phyloP scores from a whole-genome alignment of 768 basidiomycete species.

The Mycena indigotica region DNA sequence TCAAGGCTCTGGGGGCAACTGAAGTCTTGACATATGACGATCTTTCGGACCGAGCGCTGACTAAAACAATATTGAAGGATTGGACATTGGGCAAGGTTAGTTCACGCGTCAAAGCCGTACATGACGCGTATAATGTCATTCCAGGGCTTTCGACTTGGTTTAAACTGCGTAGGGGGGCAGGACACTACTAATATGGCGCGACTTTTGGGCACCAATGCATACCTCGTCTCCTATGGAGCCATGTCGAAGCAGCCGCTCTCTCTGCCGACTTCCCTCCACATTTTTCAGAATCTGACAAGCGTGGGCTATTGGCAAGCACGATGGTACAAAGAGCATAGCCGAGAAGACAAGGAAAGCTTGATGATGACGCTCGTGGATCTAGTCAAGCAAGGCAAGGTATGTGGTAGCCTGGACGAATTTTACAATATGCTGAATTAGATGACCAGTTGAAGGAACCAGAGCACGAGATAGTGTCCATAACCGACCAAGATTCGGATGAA shows the following conservation, averaged over 20 bases:
- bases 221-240: constrained; percentile 85
- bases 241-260: constrained; percentile 85
- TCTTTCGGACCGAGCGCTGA: constrained; percentile 57
- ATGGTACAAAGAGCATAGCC: constrained; percentile 60
- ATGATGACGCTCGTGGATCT: constrained; percentile 55
- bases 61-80: constrained; percentile 50
- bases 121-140: background rate
- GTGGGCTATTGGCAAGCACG: constrained; percentile 80
- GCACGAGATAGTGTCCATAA: constrained; percentile 67
- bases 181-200: constrained; percentile 71
- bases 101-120: background rate
- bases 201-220: constrained; percentile 65
- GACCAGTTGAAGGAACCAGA: constrained; percentile 65
- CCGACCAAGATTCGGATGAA: constrained; percentile 37
- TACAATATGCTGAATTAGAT: constrained; percentile 3
- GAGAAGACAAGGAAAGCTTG: constrained; percentile 51
- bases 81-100: constrained; percentile 67
- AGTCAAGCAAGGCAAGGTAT: constrained; percentile 56
- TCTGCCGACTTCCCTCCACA: constrained; percentile 76
- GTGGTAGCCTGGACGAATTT: too few relatives aligned
- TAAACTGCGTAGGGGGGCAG: constrained; percentile 64
- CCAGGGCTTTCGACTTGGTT: constrained; percentile 47
- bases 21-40: constrained; percentile 81
- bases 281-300: constrained; percentile 79
- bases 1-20: constrained; percentile 68